Base-by-base conservation (phyloP, 2,329 filamentous ascomycete genomes). In the Aaosphaeria arxii region DNA sequence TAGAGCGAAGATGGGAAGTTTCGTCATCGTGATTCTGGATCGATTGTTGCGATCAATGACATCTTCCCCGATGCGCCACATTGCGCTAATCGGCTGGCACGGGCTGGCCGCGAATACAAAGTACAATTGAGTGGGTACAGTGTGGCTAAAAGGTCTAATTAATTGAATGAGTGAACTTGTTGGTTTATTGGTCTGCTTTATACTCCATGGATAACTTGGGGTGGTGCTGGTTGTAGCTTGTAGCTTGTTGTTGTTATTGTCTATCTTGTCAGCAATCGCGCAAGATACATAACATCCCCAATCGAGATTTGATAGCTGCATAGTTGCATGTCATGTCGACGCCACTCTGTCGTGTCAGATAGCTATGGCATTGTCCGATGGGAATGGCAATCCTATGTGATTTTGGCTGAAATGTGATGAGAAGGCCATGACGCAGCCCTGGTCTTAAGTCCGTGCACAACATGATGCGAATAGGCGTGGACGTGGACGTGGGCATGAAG, bases 391-490 rank as follows among this genome's bases (percentile, higher is more conserved):
- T 42, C 9, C 41, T 11, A 24, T 7, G 11, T 11, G 24, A 32
- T 30, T 30, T 9, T 32, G 41, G 28, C 41, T 43, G 33, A 43
- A 41, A 31, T 29, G 17, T 38, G 35, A 46, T 43, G 41, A 43
- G 41, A 46, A 44, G 2, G 42, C 46, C 11, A 49, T 49, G 47
- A 49, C 47, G 47, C 47, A 42, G 28, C n/a, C 30, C 29, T 7
- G 31, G 17, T 24, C 17, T 24, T 24, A 24, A 24, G 17, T 24
- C 17, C 17, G 17, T 24, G 17, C 17, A 24, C 32, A 13, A 44
- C 32, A n/a, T 13, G 38, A 36, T 11, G 9, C 29, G 41, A 13
- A n/a, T 31, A 29, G 41, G 41, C 41, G 9, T 11, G 11, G 28
- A 11, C 11, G 9, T 7, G 7, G 9, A 30, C 29, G 29, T 29